Conservation (phyloP, 2,329 filamentous ascomycete species). For the Aureobasidium sp. region DNA sequence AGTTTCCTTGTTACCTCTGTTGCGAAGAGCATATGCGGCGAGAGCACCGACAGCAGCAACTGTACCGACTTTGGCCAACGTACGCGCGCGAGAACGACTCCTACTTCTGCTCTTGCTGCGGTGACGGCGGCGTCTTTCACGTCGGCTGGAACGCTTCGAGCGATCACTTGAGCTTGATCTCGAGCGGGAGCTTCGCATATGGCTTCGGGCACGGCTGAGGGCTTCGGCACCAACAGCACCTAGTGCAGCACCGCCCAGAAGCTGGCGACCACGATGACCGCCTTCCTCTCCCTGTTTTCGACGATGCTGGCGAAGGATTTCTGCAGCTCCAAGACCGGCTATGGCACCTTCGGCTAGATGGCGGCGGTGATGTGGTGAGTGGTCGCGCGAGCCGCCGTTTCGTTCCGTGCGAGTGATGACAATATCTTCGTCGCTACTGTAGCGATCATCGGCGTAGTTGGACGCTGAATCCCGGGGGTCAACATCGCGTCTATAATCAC, state of each 20-base stretch:
- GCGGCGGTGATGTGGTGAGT: slow-evolving; percentile 43
- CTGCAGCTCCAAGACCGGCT: slow-evolving; percentile 54
- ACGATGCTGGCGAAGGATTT: slow-evolving; percentile 51
- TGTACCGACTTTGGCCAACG: slow-evolving; percentile 52
- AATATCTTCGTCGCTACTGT: slow-evolving; percentile 79
- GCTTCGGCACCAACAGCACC: slow-evolving; percentile 57
- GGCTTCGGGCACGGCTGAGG: slow-evolving; percentile 43
- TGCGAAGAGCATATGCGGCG: slow-evolving; percentile 46
- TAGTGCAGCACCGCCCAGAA: slow-evolving; percentile 54
- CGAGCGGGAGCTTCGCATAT: slow-evolving; percentile 28
- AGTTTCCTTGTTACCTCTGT: slow-evolving; percentile 43
- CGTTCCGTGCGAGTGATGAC: slow-evolving; percentile 48
- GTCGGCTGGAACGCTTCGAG: slow-evolving; percentile 32
- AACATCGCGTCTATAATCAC: slow-evolving; percentile 38
- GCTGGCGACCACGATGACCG: slow-evolving; percentile 45
- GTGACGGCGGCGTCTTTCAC: slow-evolving; percentile 27
- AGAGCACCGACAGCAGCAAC: slow-evolving; percentile 54
- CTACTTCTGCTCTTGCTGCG: slow-evolving; percentile 18
- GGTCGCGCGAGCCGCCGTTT: slow-evolving; percentile 30
- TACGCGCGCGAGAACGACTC: slow-evolving; percentile 39
- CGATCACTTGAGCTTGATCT: slow-evolving; percentile 23
- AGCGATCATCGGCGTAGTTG: slow-evolving; percentile 69
- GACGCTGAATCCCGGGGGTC: slow-evolving; percentile 48
- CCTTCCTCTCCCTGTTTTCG: slow-evolving; percentile 50
- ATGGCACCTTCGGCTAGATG: slow-evolving; percentile 58